Evolutionary conservation across 352 stramenopile genomes (phyloP).

Genomic region (Globisporangium takayamanum): DNA sequence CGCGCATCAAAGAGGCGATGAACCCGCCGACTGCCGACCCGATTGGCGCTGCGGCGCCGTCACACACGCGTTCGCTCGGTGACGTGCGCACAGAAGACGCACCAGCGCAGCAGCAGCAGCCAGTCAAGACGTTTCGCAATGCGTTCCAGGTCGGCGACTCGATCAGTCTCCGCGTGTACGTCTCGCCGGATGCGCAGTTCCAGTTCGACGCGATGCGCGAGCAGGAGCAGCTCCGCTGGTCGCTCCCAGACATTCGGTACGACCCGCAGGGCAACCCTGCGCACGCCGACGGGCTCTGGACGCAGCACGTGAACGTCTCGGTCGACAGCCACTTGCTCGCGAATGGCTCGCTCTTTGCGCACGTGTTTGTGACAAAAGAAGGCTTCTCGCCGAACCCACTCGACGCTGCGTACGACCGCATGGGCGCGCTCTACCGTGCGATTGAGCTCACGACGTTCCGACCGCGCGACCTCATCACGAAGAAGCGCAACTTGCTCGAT

Average conservation of each 20-base stretch:
- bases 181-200: slow-evolving; percentile 40
- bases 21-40: slow-evolving; percentile 14
- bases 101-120: neutral
- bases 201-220: slow-evolving; percentile 39
- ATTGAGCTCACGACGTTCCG: slow-evolving; percentile 74
- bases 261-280: slow-evolving; percentile 32
- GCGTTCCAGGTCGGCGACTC: slow-evolving; percentile 46
- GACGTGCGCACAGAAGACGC: neutral
- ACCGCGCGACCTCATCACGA: slow-evolving; percentile 58
- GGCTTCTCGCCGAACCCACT: slow-evolving; percentile 64
- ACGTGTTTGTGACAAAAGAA: slow-evolving; percentile 79
- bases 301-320: slow-evolving; percentile 55
- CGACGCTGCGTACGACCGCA: slow-evolving; percentile 48
- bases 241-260: slow-evolving; percentile 52
- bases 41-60: slow-evolving; percentile 3
- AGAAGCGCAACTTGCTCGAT: slow-evolving; percentile 71
- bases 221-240: slow-evolving; percentile 58
- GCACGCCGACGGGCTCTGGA: slow-evolving; percentile 46
- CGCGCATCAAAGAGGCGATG: slow-evolving; percentile 10
- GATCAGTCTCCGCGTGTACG: slow-evolving; percentile 63
- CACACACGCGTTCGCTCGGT: neutral
- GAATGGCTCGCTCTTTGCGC: slow-evolving; percentile 79
- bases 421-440: slow-evolving; percentile 44
- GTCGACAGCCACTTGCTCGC: slow-evolving; percentile 54
- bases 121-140: slow-evolving; percentile 34